Evolutionary conservation across 2,329 filamentous ascomycete species (phyloP).

Genomic region (Didymella keratinophila): DNA sequence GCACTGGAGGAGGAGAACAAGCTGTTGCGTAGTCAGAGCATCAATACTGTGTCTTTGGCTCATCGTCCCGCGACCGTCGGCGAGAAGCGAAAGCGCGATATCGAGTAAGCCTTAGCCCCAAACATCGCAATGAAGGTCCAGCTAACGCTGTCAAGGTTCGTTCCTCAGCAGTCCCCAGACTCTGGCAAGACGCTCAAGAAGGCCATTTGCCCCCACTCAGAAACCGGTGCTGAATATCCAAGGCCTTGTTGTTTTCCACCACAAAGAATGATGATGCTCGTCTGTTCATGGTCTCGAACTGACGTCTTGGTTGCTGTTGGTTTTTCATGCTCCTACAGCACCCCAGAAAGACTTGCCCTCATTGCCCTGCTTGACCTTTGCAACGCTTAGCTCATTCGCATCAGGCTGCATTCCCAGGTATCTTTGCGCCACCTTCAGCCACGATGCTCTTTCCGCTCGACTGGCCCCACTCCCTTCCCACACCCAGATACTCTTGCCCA

Average conservation of each 20-base stretch:
- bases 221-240: neutral
- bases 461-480: slow-evolving; percentile 70
- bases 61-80: no score
- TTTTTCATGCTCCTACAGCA: slow-evolving; percentile 50
- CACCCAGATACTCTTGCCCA: slow-evolving; percentile 67
- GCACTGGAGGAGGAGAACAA: no score
- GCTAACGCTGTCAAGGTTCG: no score
- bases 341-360: slow-evolving; percentile 63
- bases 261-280: neutral
- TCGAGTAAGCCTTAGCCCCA: no score
- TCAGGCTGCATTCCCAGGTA: slow-evolving; percentile 59
- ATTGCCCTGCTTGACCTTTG: slow-evolving; percentile 64
- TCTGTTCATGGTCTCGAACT: neutral
- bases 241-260: neutral
- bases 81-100: no score
- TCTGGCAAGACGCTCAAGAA: no score
- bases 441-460: slow-evolving; percentile 64
- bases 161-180: no score
- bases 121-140: no score
- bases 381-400: slow-evolving; percentile 58
- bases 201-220: no score
- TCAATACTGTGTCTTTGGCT: no score
- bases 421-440: slow-evolving; percentile 66
- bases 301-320: neutral
- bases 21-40: no score